Evolutionary conservation across 2,329 filamentous ascomycete genomes (phyloP).

Genomic region (Claviceps pusilla): DNA sequence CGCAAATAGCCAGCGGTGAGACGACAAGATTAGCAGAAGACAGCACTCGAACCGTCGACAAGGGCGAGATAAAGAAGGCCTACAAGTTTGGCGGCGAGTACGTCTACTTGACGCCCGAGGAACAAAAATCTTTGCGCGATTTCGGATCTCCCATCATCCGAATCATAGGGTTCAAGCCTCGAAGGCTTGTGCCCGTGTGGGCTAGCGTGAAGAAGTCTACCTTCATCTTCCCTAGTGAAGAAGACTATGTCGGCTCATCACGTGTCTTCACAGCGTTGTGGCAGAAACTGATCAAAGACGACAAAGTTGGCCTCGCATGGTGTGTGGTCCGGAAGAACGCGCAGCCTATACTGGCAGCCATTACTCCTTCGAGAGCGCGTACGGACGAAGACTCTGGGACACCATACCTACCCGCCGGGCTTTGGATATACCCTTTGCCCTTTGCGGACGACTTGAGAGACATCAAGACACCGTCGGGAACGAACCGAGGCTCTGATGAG

Average conservation of each 20-base stretch:
- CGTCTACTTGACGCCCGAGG: conserved; percentile 71
- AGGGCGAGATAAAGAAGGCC: conserved; percentile 70
- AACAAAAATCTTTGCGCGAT: conserved; percentile 60
- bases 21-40: conserved; percentile 67
- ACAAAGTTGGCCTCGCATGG: conserved; percentile 81
- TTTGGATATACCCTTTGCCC: conserved; percentile 81
- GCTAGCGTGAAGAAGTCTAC: conserved; percentile 72
- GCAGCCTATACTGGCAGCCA: conserved; percentile 61
- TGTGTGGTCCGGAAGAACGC: conserved; percentile 72
- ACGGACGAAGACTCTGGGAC: conserved; percentile 49
- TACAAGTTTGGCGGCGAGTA: conserved; percentile 93
- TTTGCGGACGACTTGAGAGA: conserved; percentile 79
- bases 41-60: conserved; percentile 61
- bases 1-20: conserved; percentile 62
- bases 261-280: conserved; percentile 85
- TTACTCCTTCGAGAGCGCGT: conserved; percentile 59
- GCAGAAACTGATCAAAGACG: conserved; percentile 63
- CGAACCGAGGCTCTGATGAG: conserved; percentile 45
- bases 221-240: conserved; percentile 89
- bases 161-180: conserved; percentile 85
- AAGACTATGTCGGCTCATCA: conserved; percentile 77
- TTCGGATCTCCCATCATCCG: conserved; percentile 75
- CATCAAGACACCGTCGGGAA: conserved; percentile 45
- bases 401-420: conserved; percentile 61
- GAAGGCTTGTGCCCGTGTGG: conserved; percentile 62